These are phyloP conservation scores for Licmophora abbreviata DNA, from an alignment of 108 stramenopile species.

Conservation along the genomic window DNA sequence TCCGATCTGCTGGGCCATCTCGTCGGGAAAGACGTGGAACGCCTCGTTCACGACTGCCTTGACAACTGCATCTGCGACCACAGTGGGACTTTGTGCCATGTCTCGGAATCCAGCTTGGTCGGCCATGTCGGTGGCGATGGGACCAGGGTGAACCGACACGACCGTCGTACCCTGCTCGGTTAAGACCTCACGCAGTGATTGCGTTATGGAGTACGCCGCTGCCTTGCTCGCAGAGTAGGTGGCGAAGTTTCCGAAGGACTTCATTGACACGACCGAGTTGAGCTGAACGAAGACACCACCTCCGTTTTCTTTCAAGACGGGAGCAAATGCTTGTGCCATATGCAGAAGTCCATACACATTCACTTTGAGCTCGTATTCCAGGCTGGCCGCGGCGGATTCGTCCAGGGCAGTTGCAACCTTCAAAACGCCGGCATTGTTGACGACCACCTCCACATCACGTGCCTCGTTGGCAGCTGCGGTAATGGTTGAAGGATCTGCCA, in stretches of 20 bases:
- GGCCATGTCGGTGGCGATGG: conserved; percentile 21
- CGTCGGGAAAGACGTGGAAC: neutral
- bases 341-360: conserved; percentile 26
- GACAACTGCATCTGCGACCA: neutral
- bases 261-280: conserved; percentile 18
- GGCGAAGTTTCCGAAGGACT: conserved; percentile 7
- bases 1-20: neutral
- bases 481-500: conserved; percentile 12
- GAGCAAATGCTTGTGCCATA: conserved; percentile 17
- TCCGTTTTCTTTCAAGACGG: conserved; percentile 11
- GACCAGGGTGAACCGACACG: conserved; percentile 23
- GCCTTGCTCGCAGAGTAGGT: conserved; percentile 25
- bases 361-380: conserved; percentile 15
- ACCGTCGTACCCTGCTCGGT: conserved; percentile 3
- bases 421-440: conserved; percentile 25
- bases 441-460: conserved; percentile 19
- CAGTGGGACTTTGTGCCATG: neutral
- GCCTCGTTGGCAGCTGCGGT: conserved; percentile 4
- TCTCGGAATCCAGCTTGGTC: neutral
- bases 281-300: conserved; percentile 16
- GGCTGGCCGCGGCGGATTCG: conserved; percentile 1
- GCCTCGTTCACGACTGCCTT: neutral
- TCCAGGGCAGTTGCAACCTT: conserved; percentile 9
- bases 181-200: conserved; percentile 8
- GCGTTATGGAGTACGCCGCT: conserved; percentile 16